These are phyloP conservation scores for Balansia obtecta DNA, from an alignment of 2,329 filamentous ascomycete genomes.

Conservation along the genomic window DNA sequence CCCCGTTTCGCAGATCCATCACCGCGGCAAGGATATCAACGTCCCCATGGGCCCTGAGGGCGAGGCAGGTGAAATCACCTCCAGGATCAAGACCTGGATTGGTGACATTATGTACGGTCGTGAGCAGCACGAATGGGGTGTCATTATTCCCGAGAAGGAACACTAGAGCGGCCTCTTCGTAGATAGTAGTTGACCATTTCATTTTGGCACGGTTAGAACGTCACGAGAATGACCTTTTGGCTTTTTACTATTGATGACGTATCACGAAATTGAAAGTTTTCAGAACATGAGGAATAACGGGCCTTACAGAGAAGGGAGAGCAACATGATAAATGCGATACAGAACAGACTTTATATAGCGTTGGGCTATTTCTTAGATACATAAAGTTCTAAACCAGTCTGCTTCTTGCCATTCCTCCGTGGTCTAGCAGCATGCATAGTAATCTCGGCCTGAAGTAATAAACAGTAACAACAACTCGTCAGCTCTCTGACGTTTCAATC, in stretches of 20 bases:
- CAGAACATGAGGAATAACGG: not conserved
- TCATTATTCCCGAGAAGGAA: constrained; percentile 51
- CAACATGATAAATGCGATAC: not conserved
- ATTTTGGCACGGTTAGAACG: not conserved
- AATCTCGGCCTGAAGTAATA: too few relatives aligned
- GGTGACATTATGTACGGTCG: constrained; percentile 65
- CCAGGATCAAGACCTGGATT: constrained; percentile 53
- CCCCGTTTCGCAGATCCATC: constrained; percentile 55
- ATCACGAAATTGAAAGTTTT: not conserved
- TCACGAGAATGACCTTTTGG: not conserved
- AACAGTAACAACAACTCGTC: not conserved
- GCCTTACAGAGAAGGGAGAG: not conserved
- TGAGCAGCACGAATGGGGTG: constrained; percentile 55
- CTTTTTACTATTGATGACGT: not conserved
- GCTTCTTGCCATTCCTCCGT: too few relatives aligned
- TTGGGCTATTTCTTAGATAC: too few relatives aligned
- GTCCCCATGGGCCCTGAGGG: constrained; percentile 46
- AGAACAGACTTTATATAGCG: too few relatives aligned
- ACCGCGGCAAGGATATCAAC: constrained; percentile 49
- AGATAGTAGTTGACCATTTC: not conserved
- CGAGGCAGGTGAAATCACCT: constrained; percentile 39
- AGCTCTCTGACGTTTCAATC: constrained; percentile 2
- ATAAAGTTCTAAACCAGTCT: too few relatives aligned
- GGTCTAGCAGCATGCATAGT: too few relatives aligned
- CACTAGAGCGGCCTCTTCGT: constrained; percentile 11